Evolutionary conservation across 2,329 filamentous ascomycete genomes (phyloP).

Genomic region (Microdochium trichocladiopsis): DNA sequence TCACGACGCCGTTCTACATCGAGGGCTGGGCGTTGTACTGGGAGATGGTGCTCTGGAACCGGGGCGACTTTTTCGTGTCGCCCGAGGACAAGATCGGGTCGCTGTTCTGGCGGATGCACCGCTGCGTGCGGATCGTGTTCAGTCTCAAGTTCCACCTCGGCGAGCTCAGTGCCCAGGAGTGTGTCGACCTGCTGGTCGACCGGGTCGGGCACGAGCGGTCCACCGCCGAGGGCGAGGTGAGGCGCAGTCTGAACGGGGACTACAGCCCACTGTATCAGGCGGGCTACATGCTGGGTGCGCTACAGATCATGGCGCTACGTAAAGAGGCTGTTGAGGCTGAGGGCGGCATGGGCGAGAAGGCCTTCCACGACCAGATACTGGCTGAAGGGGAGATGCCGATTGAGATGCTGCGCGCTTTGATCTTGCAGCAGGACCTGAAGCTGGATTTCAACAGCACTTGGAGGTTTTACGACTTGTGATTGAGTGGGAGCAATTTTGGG

Average conservation of each 20-base stretch:
- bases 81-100: conserved; percentile 48
- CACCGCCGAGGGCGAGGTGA: conserved; percentile 53
- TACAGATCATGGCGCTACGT: conserved; percentile 46
- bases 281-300: conserved; percentile 51
- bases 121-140: conserved; percentile 52
- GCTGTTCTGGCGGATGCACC: conserved; percentile 57
- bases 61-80: conserved; percentile 39
- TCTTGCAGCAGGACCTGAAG: conserved; percentile 31
- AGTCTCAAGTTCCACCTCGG: conserved; percentile 52
- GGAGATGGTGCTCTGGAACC: conserved; percentile 51
- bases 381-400: conserved; percentile 45
- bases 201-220: conserved; percentile 51
- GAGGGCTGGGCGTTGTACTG: conserved; percentile 58
- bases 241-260: conserved; percentile 46
- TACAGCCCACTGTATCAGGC: conserved; percentile 53
- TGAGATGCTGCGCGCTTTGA: conserved; percentile 42
- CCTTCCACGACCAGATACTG: conserved; percentile 48
- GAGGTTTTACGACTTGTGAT: conserved; percentile 35
- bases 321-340: conserved; percentile 34
- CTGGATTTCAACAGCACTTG: conserved; percentile 38
- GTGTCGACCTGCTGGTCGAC: conserved; percentile 48
- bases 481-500: too few species aligned
- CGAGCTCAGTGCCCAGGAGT: conserved; percentile 42
- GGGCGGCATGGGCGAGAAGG: conserved; percentile 35
- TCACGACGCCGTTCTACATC: conserved; percentile 50